phyloP scores from a whole-genome alignment of 2,329 filamentous ascomycete species.

The Aspergillus neotritici region DNA sequence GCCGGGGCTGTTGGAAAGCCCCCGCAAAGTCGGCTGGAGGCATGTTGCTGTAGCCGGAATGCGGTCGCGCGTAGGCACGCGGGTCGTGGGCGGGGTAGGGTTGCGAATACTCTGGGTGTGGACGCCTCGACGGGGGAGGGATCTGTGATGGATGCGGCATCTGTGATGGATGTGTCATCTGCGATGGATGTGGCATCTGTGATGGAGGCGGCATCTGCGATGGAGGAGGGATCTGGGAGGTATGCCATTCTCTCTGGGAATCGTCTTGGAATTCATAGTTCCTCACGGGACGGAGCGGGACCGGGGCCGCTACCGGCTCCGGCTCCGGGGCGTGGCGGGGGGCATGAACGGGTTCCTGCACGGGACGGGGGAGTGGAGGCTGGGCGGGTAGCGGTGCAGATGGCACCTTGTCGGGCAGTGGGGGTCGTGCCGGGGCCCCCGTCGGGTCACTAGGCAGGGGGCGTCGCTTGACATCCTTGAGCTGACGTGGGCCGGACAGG shows the following conservation, averaged over 20 bases:
- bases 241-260: conserved; percentile 24
- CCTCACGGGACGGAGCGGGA: conserved; percentile 15
- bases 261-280: conserved; percentile 29
- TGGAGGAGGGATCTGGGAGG: conserved; percentile 10
- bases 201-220: conserved; percentile 12
- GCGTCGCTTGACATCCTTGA: conserved; percentile 67
- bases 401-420: conserved; percentile 32
- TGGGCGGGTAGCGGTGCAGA: conserved; percentile 33
- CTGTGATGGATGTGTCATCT: conserved; percentile 12
- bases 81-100: conserved; percentile 19
- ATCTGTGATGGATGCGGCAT: conserved; percentile 14
- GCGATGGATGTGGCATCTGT: too few relatives aligned
- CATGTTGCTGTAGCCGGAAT: conserved; percentile 21
- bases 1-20: conserved; percentile 13
- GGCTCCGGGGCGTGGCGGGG: conserved; percentile 40
- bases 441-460: conserved; percentile 77
- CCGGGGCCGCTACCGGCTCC: conserved; percentile 56
- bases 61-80: conserved; percentile 18
- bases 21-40: conserved; percentile 21
- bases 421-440: conserved; percentile 44
- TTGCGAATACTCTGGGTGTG: conserved; percentile 16
- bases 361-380: conserved; percentile 22
- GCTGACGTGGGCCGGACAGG: conserved; percentile 14
- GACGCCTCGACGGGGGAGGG: conserved; percentile 11
- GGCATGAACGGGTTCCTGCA: conserved; percentile 20